Evolutionary conservation across 2,329 filamentous ascomycete species (phyloP).

Genomic region (Fonsecaea nubica): DNA sequence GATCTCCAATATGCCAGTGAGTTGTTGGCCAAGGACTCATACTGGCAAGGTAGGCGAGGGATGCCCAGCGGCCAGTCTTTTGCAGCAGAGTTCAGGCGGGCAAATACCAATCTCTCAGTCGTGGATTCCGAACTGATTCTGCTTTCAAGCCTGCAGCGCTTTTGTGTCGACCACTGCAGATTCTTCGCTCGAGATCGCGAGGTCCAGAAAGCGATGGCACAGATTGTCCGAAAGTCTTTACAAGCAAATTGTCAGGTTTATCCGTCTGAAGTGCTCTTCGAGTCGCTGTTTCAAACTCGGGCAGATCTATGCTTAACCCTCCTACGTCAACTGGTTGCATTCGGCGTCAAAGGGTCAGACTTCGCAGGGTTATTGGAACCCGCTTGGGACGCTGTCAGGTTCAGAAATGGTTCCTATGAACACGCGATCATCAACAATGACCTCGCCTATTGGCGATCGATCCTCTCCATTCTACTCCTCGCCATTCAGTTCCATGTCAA

Average conservation of each 20-base stretch:
- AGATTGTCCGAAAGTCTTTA: conserved; percentile 78
- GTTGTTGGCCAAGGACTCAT: conserved; percentile 76
- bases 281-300: conserved; percentile 74
- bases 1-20: conserved; percentile 75
- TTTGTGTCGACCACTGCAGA: conserved; percentile 83
- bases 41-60: conserved; percentile 71
- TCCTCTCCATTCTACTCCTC: conserved; percentile 85
- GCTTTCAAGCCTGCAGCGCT: conserved; percentile 86
- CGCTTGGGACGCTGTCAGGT: conserved; percentile 67
- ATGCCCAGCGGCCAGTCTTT: conserved; percentile 55
- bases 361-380: conserved; percentile 62
- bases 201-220: conserved; percentile 72
- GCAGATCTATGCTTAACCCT: conserved; percentile 83
- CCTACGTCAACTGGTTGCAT: conserved; percentile 75
- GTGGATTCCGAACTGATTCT: conserved; percentile 83
- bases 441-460: conserved; percentile 77
- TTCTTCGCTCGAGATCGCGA: conserved; percentile 58
- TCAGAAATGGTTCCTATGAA: conserved; percentile 64
- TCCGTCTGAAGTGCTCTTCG: conserved; percentile 80
- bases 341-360: conserved; percentile 57
- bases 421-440: conserved; percentile 62
- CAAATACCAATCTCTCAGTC: conserved; percentile 88
- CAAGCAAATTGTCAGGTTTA: conserved; percentile 74
- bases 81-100: conserved; percentile 78
- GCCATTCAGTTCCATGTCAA: conserved; percentile 65